Base-by-base conservation (phyloP, 331 rosid genomes). In the Rosa hybrid region DNA sequence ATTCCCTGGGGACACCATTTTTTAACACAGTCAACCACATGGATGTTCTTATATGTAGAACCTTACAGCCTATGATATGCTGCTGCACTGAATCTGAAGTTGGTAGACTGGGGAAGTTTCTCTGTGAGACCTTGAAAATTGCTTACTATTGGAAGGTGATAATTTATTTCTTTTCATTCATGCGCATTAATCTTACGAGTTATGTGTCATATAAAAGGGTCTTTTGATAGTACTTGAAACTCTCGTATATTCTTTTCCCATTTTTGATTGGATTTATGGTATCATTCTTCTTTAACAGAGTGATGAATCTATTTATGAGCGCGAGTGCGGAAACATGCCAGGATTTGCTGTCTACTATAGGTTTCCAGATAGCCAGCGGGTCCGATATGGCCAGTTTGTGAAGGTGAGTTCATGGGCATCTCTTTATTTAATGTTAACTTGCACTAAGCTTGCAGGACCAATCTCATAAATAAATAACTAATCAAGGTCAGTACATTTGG, bases 241-340 rank as follows among this genome's bases (percentile, higher is more conserved):
- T 64, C 54, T 42, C 54, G 6, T n/a, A 34, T 64, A 51, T 70
- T 53, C 71, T 25, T 27, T 20, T 65, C 23, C 12, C 73, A 27
- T 9, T 75, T 65, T 57, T 48, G 30, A 0, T 4, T 7, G 4
- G 12, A 45, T 39, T 72, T 67, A 30, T 77, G 80, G 82, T 77
- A 72, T 48, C 50, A 27, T 80, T 72, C 63, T 77, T 72, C 80
- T 75, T 80, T 74, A 87, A 57, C 97, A 96, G 99, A 92, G 97
- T 78, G 99, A 91, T 82, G 99, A 96, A 87, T 88, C 99, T 80
- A 77, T 96, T 78, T 96, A 96, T 84, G 99, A 96, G 81, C 94
- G 97, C 14, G 99, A 96, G 76, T 96, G 99, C 77, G 98, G 99
- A 86, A 96, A 96, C 88, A 96, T 90, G 99, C 99, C 99, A 2